These are phyloP conservation scores for Botrytis fabae DNA, from an alignment of 2,329 filamentous ascomycete genomes.

Conservation along the genomic window DNA sequence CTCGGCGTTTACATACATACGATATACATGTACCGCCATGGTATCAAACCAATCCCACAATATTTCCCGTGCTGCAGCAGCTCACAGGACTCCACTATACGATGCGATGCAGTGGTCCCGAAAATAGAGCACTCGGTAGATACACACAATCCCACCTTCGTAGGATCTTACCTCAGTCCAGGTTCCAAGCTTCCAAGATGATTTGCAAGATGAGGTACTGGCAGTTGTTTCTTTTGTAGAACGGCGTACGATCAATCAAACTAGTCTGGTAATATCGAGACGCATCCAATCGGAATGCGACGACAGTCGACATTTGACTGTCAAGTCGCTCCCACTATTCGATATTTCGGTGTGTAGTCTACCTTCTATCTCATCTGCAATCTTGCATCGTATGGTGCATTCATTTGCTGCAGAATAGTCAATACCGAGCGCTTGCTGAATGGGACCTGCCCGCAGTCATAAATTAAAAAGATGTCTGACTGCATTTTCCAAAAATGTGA, in stretches of 20 bases:
- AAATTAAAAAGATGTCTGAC: not conserved
- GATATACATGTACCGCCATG: not conserved
- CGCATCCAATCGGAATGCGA: not conserved
- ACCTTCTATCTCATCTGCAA: not conserved
- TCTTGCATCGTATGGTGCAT: not conserved
- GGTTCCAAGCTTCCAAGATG: not conserved
- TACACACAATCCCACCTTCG: not conserved
- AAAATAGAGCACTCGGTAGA: constrained; percentile 18
- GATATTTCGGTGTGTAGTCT: not conserved
- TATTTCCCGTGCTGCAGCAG: not conserved
- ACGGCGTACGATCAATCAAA: not conserved
- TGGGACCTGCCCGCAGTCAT: not conserved
- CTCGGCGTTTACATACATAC: constrained; percentile 19
- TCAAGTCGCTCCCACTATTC: not conserved
- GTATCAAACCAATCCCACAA: not conserved
- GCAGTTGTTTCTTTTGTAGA: not conserved
- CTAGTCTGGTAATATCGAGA: not conserved
- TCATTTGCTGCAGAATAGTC: not conserved
- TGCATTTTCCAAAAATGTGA: not conserved
- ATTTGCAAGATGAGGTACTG: not conserved
- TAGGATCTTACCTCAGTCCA: not conserved
- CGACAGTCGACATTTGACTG: not conserved
- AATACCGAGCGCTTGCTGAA: constrained; percentile 12
- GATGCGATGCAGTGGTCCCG: constrained; percentile 19
- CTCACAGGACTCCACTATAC: constrained; percentile 5